Evolutionary conservation across 768 basidiomycete genomes (phyloP).

Genomic region (Ramaria sp.): DNA sequence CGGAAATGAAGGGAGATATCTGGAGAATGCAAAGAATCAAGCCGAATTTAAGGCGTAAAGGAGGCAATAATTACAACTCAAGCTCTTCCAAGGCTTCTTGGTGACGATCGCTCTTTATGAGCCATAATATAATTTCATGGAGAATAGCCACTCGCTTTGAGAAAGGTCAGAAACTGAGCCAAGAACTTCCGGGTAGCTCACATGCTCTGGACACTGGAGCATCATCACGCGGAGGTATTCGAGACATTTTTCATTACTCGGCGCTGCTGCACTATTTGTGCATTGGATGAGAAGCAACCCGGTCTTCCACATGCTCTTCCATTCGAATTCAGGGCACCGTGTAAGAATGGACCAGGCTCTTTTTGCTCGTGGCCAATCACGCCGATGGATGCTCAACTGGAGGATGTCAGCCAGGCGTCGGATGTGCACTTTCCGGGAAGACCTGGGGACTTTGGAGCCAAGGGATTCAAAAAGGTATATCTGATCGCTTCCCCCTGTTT

Average conservation of each 20-base stretch:
- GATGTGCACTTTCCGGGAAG: conserved; percentile 59
- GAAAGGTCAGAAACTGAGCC: background rate
- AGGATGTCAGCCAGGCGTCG: conserved; percentile 66
- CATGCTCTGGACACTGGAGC: conserved; percentile 56
- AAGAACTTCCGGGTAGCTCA: conserved; percentile 23
- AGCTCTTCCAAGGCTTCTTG: conserved; percentile 74
- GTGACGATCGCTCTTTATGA: conserved; percentile 47
- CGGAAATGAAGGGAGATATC: conserved; percentile 81
- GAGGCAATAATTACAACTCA: conserved; percentile 49
- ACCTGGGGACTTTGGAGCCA: conserved; percentile 35
- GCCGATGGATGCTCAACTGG: conserved; percentile 56
- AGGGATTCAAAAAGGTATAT: conserved; percentile 52
- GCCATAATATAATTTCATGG: conserved; percentile 58
- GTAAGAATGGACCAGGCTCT: conserved; percentile 66
- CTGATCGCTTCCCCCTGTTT: background rate
- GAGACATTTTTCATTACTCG: conserved; percentile 27
- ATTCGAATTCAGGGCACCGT: conserved; percentile 68
- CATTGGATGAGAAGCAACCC: conserved; percentile 37
- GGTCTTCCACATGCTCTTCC: conserved; percentile 61
- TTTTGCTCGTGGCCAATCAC: conserved; percentile 51
- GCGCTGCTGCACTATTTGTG: background rate
- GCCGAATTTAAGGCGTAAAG: conserved; percentile 7
- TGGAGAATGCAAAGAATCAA: conserved; percentile 18
- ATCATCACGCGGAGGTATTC: conserved; percentile 63
- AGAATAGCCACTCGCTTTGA: conserved; percentile 63